Percentiles rank a stretch among this genome's conserved stretches.
Conservation (phyloP, 371 early-diverging fungal species). For the Mucor irregularis region DNA sequence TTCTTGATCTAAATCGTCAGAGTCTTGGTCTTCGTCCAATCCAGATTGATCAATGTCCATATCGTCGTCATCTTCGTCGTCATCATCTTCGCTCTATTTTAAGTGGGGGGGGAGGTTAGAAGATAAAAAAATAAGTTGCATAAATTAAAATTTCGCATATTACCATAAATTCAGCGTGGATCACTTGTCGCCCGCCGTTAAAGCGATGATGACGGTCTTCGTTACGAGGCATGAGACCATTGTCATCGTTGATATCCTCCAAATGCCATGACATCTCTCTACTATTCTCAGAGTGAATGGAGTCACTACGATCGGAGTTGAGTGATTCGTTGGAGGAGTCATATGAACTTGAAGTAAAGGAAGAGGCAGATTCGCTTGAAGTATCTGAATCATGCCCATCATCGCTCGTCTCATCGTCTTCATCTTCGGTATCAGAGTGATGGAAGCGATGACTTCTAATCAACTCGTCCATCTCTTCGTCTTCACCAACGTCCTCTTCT, state of each 20-base stretch:
- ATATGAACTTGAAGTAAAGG: conserved; percentile 11
- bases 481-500: conserved; percentile 45
- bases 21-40: conserved; percentile 26
- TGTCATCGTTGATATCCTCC: conserved; percentile 19
- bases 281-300: conserved; percentile 13
- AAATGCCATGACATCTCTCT: conserved; percentile 20
- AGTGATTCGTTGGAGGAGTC: conserved; percentile 13
- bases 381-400: conserved; percentile 1
- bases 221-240: not conserved
- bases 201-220: not conserved
- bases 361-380: not conserved
- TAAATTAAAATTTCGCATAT: not conserved
- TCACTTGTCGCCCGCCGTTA: not conserved
- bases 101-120: too few relatives aligned
- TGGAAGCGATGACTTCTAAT: conserved; percentile 24
- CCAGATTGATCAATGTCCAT: conserved; percentile 14
- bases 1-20: conserved; percentile 28
- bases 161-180: conserved; percentile 3
- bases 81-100: too few relatives aligned
- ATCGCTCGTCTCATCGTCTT: conserved; percentile 10
- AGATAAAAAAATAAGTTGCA: too few relatives aligned
- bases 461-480: conserved; percentile 22
- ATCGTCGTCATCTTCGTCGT: conserved; percentile 31
- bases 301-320: conserved; percentile 18
- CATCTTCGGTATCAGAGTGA: conserved; percentile 21